Conservation (phyloP, 140 eudicot species). For the Cichorium intybus region DNA sequence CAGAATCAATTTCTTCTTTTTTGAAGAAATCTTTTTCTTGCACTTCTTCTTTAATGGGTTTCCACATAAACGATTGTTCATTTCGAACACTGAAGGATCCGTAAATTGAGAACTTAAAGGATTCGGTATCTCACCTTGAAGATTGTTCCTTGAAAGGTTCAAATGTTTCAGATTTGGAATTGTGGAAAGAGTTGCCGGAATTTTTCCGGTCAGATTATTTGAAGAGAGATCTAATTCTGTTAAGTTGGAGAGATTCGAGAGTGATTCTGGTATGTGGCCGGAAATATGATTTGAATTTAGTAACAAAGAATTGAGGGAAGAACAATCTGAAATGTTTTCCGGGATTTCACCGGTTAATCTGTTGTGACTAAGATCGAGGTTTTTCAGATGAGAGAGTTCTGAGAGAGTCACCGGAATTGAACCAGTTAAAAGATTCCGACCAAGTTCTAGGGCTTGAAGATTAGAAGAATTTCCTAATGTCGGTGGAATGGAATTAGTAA, state of each 20-base stretch:
- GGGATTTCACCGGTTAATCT: conserved; percentile 71
- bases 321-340: conserved; percentile 45
- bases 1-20: conserved; percentile 45
- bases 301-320: conserved; percentile 37
- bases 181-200: conserved; percentile 53
- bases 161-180: conserved; percentile 45
- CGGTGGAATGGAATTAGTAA: conserved; percentile 53
- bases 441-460: conserved; percentile 63
- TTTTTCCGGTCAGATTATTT: conserved; percentile 56
- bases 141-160: conserved; percentile 59
- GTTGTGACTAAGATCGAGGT: conserved; percentile 64
- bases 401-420: conserved; percentile 54
- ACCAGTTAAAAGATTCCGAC: conserved; percentile 48
- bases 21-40: conserved; percentile 30
- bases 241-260: conserved; percentile 47
- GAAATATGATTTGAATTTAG: conserved; percentile 58
- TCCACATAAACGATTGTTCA: conserved; percentile 67
- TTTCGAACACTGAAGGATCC: conserved; percentile 58
- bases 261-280: conserved; percentile 58
- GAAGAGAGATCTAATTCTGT: conserved; percentile 56
- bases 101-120: conserved; percentile 45
- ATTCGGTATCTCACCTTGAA: conserved; percentile 79
- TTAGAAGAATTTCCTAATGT: conserved; percentile 58
- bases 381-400: conserved; percentile 39
- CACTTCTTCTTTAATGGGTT: conserved; percentile 53